phyloP scores from a whole-genome alignment of 257 asterid species.

The Cordia subcordata region DNA sequence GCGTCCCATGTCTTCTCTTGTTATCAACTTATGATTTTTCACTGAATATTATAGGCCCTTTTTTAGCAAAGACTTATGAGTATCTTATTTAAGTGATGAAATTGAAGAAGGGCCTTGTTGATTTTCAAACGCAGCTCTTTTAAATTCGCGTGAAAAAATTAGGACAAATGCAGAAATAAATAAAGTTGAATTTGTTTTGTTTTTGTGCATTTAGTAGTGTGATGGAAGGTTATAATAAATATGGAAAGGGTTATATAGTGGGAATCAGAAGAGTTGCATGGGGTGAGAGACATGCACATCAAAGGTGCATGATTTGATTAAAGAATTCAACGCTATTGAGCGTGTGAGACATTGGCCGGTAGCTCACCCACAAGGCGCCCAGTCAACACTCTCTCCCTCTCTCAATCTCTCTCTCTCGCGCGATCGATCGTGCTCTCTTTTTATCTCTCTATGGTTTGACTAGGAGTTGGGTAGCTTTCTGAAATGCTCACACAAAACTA shows the following conservation, averaged over 20 bases:
- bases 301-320: conserved; percentile 71
- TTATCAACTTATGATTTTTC: neutral
- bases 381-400: conserved; percentile 49
- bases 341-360: conserved; percentile 85
- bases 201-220: conserved; percentile 4
- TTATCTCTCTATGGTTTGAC: conserved; percentile 7
- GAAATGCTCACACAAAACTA: conserved; percentile 20
- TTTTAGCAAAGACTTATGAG: too few species aligned
- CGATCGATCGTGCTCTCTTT: too few species aligned
- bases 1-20: conserved; percentile 50
- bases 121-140: neutral
- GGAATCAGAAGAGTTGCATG: conserved; percentile 6
- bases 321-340: conserved; percentile 84
- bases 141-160: neutral
- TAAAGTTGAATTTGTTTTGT: neutral
- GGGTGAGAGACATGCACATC: conserved; percentile 26
- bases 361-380: conserved; percentile 76
- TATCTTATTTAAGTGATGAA: neutral
- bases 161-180: neutral
- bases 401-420: neutral
- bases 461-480: conserved; percentile 17
- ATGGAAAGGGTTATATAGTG: conserved; percentile 22
- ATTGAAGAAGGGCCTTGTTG: neutral
- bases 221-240: conserved; percentile 24
- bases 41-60: neutral